Evolutionary conservation across 2,329 filamentous ascomycete genomes (phyloP).

Genomic region (Beauveria medogensis): DNA sequence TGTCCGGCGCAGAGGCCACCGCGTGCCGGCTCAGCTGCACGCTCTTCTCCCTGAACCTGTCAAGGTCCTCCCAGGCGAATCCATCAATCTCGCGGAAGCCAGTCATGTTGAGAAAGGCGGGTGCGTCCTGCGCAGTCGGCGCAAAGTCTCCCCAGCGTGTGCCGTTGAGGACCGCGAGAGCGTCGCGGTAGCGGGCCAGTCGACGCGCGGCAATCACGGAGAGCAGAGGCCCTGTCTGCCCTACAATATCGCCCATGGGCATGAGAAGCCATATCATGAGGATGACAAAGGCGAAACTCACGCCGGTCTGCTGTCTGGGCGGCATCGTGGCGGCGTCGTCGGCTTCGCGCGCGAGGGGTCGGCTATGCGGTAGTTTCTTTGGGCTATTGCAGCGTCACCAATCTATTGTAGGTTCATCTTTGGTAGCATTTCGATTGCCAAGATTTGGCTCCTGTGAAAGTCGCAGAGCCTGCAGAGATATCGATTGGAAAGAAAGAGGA

Average conservation of each 20-base stretch:
- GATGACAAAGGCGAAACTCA: constrained; percentile 30
- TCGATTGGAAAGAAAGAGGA: not conserved
- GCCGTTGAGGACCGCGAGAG: constrained; percentile 45
- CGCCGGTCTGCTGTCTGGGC: constrained; percentile 33
- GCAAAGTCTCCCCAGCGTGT: constrained; percentile 54
- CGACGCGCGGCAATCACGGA: constrained; percentile 34
- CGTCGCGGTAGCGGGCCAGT: constrained; percentile 42
- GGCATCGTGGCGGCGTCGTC: constrained; percentile 34
- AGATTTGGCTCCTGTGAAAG: not conserved
- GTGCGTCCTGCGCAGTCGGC: constrained; percentile 27
- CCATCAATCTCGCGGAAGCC: constrained; percentile 68
- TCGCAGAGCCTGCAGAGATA: no score
- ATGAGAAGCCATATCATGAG: constrained; percentile 29
- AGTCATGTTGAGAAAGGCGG: constrained; percentile 59
- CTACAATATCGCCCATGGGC: constrained; percentile 27
- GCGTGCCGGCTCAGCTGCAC: constrained; percentile 51
- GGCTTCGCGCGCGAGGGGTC: not conserved
- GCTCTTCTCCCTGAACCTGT: constrained; percentile 56
- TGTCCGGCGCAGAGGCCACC: constrained; percentile 24
- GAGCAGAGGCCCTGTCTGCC: constrained; percentile 22
- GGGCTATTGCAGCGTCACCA: not conserved
- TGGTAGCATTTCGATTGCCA: not conserved
- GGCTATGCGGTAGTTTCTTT: not conserved
- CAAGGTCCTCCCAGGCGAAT: constrained; percentile 70
- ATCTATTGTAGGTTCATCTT: not conserved